phyloP scores from a whole-genome alignment of 331 rosid genomes.

The Saraca asoca region DNA sequence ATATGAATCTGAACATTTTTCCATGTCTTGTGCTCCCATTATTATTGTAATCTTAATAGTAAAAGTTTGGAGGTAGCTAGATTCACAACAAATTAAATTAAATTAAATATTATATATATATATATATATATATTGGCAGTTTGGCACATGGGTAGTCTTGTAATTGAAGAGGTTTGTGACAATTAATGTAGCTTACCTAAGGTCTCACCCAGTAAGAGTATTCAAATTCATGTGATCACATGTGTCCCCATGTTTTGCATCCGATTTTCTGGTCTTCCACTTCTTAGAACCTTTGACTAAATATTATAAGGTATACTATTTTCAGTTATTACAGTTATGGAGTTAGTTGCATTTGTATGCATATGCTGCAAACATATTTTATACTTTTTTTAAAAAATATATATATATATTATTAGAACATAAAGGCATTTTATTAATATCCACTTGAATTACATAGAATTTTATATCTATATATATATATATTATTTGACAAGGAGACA shows the following conservation, averaged over 20 bases:
- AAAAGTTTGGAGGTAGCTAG: no score
- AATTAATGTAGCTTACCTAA: slow-evolving; percentile 37
- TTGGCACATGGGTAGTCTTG: slow-evolving; percentile 40
- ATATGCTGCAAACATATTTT: slow-evolving; percentile 25
- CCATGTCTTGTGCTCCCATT: no score
- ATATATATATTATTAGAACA: no score
- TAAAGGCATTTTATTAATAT: slow-evolving; percentile 30
- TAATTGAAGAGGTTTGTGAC: slow-evolving; percentile 39
- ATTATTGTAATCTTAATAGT: no score
- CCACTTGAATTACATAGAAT: slow-evolving; percentile 32
- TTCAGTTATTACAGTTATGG: slow-evolving; percentile 89
- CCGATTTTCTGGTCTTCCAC: slow-evolving; percentile 49
- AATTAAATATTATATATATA: no score
- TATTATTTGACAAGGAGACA: slow-evolving; percentile 33
- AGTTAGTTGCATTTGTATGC: slow-evolving; percentile 59
- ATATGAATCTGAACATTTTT: no score
- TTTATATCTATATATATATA: slow-evolving; percentile 31
- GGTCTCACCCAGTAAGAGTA: slow-evolving; percentile 31
- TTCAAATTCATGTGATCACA: slow-evolving; percentile 68
- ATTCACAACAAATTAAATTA: slow-evolving; percentile 17
- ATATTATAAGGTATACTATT: slow-evolving; percentile 42
- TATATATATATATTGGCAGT: slow-evolving; percentile 31
- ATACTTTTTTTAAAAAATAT: no score
- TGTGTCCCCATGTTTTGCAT: slow-evolving; percentile 68
- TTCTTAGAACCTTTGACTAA: slow-evolving; percentile 41